Evolutionary conservation across 176 grass and related monocot species (phyloP).

Genomic region (Dendrocalamus sinicus): DNA sequence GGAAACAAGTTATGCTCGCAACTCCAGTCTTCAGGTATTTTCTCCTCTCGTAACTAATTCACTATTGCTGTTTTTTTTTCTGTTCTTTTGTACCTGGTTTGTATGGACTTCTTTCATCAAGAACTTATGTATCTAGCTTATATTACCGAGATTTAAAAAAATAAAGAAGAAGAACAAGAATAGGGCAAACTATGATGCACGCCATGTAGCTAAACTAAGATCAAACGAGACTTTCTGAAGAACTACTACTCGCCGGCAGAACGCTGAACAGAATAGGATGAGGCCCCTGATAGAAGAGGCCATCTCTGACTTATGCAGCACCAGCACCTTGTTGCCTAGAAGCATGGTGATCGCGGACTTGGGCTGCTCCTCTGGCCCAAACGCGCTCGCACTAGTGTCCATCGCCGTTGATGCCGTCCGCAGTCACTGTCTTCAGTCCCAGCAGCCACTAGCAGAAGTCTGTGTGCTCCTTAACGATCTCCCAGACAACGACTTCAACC

Average conservation of each 20-base stretch:
- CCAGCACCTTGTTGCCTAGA: neutral
- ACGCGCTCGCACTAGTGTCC: slow-evolving; percentile 19
- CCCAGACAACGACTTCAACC: slow-evolving; percentile 40
- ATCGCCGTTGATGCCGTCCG: neutral
- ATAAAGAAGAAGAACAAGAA: neutral
- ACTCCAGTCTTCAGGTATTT: slow-evolving; percentile 31
- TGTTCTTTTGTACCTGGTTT: neutral
- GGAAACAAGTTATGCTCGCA: slow-evolving; percentile 38
- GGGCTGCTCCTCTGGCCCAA: slow-evolving; percentile 37
- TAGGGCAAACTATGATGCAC: neutral
- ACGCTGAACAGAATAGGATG: slow-evolving; percentile 7
- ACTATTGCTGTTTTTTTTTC: neutral
- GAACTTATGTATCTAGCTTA: neutral
- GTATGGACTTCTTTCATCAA: neutral
- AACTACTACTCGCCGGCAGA: slow-evolving; percentile 5
- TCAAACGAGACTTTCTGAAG: neutral
- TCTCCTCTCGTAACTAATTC: neutral
- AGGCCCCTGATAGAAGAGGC: slow-evolving; percentile 33
- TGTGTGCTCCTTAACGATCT: slow-evolving; percentile 36
- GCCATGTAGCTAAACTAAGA: neutral
- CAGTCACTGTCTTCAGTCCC: neutral
- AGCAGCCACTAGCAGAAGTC: neutral
- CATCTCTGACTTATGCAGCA: neutral
- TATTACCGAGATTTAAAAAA: neutral
- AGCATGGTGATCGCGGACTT: slow-evolving; percentile 25